phyloP scores from a whole-genome alignment of 139 green algal species.

The Bryopsis sp. region DNA sequence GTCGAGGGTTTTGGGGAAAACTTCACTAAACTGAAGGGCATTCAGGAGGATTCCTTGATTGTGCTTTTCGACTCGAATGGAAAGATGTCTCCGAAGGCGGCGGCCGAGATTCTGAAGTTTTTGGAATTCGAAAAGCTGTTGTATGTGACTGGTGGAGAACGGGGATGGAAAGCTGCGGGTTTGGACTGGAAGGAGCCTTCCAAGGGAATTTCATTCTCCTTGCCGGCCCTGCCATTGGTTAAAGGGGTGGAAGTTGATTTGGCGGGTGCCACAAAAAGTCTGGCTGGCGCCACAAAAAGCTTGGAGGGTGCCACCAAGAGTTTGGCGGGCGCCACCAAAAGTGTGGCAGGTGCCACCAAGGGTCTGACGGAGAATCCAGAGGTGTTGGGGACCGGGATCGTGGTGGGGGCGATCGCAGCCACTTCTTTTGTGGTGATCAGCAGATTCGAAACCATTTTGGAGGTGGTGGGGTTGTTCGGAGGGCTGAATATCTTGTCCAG shows the following conservation, averaged over 20 bases:
- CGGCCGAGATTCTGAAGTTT: background rate
- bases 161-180: background rate
- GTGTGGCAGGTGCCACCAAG: too few relatives aligned
- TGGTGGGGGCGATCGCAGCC: background rate
- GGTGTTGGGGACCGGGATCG: background rate
- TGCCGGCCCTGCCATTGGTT: background rate
- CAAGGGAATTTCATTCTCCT: background rate
- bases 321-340: too few relatives aligned
- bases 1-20: background rate
- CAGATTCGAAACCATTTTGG: constrained; percentile 1
- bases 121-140: background rate
- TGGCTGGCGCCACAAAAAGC: too few relatives aligned
- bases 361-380: too few relatives aligned
- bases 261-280: background rate
- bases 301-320: too few relatives aligned
- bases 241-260: background rate
- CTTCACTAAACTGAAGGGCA: constrained; percentile 6
- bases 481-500: background rate
- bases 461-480: background rate
- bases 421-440: background rate
- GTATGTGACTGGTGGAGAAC: background rate
- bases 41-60: background rate
- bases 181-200: constrained; percentile 2
- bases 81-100: background rate
- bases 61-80: background rate